Base-by-base conservation (phyloP, 768 basidiomycete genomes). In the Tylopilus sp. region DNA sequence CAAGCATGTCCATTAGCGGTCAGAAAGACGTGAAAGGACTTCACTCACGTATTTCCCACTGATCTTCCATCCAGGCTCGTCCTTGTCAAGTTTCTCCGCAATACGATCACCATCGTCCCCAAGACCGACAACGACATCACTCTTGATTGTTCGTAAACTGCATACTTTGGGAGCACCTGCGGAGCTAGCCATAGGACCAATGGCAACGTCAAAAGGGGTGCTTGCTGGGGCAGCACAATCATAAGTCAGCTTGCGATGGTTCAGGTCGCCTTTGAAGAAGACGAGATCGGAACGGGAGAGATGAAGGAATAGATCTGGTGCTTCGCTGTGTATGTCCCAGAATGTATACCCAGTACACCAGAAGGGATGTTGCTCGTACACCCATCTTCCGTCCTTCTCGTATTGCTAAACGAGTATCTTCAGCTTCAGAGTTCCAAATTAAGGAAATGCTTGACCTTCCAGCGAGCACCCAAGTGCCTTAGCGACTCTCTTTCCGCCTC, bases 271-370 rank as follows among this genome's bases (percentile, higher is more conserved):
- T 73, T 98, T 98, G 81, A 97, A 97, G 65, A 81, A 78, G 61
- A 97, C 95, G 40, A 98, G 81, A 64, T 97, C 89, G 28, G 90
- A 91, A 30, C 83, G 83, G 50, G 90, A 87, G 35, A 98, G 83
- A 67, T 95, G 86, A 47, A 95, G 79, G 79, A 95, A 98, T 44
- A 97, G 72, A 76, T 92, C 91, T 3, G 91, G 91, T 0, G 89
- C 89, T 68, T 93, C 90, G 53, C 76, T 75, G 56, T 85, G 86
- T 41, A 91, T 68, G 48, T 91, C 88, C 90, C 91, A 93, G 75
- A 83, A 95, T 36, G 92, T 95, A 73, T 91, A 95, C 6, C 93
- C 94, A n/a, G 91, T 91, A 68, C 91, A 93, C 91, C 91, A 93
- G 77, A 91, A 93, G 10, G 90, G 87, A 60, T 94, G 91, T 61